phyloP scores from a whole-genome alignment of 2,329 filamentous ascomycete genomes.

The Salinomyces thailandicus region DNA sequence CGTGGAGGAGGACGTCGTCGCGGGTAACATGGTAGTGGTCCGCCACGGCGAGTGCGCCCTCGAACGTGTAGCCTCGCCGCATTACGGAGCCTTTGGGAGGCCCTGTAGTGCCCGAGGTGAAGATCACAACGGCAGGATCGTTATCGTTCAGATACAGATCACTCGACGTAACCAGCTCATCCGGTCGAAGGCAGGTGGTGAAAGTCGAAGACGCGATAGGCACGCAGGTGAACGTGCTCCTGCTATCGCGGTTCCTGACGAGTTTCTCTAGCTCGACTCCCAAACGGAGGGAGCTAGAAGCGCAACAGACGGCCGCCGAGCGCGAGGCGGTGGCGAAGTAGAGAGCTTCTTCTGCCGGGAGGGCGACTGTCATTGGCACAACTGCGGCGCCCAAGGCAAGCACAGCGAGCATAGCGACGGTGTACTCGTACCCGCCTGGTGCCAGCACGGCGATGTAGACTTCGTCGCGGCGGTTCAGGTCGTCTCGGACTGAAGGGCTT shows the following conservation, averaged over 20 bases:
- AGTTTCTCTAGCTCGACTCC: conserved; percentile 22
- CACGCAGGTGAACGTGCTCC: conserved; percentile 26
- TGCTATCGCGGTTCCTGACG: conserved; percentile 16
- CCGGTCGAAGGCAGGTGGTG: conserved; percentile 20
- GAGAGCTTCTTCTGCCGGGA: conserved; percentile 35
- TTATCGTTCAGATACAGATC: conserved; percentile 32
- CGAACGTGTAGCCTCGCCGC: conserved; percentile 32
- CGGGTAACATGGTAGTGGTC: conserved; percentile 30
- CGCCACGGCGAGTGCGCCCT: conserved; percentile 28
- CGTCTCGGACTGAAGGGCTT: conserved; percentile 17
- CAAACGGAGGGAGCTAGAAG: conserved; percentile 24
- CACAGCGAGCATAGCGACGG: conserved; percentile 39
- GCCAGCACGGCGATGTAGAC: conserved; percentile 38
- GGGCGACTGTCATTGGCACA: conserved; percentile 34
- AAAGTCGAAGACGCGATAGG: conserved; percentile 28
- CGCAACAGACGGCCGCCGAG: conserved; percentile 30
- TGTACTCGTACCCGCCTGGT: conserved; percentile 38
- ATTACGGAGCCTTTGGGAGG: conserved; percentile 38
- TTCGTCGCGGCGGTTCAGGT: conserved; percentile 27
- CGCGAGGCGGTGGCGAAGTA: conserved; percentile 35
- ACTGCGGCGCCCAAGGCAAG: conserved; percentile 38
- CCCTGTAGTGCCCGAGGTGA: conserved; percentile 39
- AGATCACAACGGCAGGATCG: conserved; percentile 34
- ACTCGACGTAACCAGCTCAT: conserved; percentile 32
- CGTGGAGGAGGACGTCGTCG: conserved; percentile 38